Evolutionary conservation across 1,139 yeast genomes (phyloP).

Genomic region (Oligophagozyma castellii): DNA sequence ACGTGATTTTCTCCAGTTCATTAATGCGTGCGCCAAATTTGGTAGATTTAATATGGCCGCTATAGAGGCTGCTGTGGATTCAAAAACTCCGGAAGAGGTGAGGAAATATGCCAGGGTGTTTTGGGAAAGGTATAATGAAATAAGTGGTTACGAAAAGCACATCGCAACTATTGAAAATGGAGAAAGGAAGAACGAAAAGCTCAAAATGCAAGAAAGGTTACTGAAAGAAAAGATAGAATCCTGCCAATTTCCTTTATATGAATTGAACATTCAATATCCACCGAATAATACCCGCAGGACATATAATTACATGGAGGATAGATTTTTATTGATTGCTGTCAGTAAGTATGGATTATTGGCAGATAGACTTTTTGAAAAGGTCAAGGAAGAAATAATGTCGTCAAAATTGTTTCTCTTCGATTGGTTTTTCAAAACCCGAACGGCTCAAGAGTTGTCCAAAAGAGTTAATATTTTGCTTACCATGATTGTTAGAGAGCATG

Average conservation of each 20-base stretch:
- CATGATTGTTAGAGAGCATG: conserved; percentile 69
- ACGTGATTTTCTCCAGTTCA: conserved; percentile 76
- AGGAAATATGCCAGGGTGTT: conserved; percentile 53
- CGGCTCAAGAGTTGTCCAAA: conserved; percentile 72
- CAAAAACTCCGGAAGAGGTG: conserved; percentile 59
- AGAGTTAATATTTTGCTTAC: conserved; percentile 68
- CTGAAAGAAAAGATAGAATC: conserved; percentile 50
- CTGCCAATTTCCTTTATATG: conserved; percentile 59
- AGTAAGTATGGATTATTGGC: conserved; percentile 64
- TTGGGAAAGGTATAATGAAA: conserved; percentile 57
- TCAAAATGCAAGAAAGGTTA: conserved; percentile 51
- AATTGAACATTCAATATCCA: conserved; percentile 66
- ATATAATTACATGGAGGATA: conserved; percentile 76
- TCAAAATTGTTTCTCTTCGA: conserved; percentile 76
- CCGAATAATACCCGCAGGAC: conserved; percentile 84
- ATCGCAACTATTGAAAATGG: conserved; percentile 78
- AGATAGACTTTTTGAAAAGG: conserved; percentile 56
- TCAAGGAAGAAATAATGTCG: conserved; percentile 59
- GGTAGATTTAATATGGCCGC: conserved; percentile 53
- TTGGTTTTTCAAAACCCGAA: conserved; percentile 78
- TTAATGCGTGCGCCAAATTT: conserved; percentile 66
- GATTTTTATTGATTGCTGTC: conserved; percentile 61
- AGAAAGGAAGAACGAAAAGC: conserved; percentile 60
- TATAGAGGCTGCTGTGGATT: conserved; percentile 54
- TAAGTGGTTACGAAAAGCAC: conserved; percentile 81